These are phyloP conservation scores for Cladophialophora yegresii DNA, from an alignment of 2,329 filamentous ascomycete genomes.

Conservation along the genomic window DNA sequence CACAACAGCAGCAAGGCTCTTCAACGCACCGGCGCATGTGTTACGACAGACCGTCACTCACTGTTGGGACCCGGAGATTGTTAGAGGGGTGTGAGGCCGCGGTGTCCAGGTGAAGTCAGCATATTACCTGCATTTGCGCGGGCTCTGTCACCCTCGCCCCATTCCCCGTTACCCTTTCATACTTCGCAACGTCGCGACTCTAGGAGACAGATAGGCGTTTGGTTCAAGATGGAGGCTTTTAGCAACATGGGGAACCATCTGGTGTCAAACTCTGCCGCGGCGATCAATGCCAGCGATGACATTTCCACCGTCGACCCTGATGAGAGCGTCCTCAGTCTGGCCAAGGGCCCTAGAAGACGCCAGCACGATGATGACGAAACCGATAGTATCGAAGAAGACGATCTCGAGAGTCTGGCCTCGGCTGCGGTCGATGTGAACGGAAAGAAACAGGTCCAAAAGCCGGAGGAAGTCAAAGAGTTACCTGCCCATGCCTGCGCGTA, in stretches of 20 bases:
- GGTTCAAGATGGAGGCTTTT: constrained; percentile 73
- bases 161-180: constrained; percentile 5
- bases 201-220: neutral
- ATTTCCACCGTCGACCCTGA: constrained; percentile 72
- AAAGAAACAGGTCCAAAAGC: constrained; percentile 53
- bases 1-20: constrained; percentile 3
- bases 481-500: constrained; percentile 95
- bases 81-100: constrained; percentile 27
- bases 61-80: constrained; percentile 22
- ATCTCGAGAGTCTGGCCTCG: constrained; percentile 74
- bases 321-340: constrained; percentile 74
- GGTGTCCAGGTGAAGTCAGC: constrained; percentile 20
- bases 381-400: constrained; percentile 80
- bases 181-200: neutral
- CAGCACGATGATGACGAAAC: constrained; percentile 86
- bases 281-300: constrained; percentile 85
- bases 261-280: constrained; percentile 78
- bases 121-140: constrained; percentile 15
- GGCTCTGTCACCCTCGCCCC: constrained; percentile 19
- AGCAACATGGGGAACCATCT: constrained; percentile 85
- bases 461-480: constrained; percentile 74
- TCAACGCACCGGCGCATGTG: constrained; percentile 21
- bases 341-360: constrained; percentile 62
- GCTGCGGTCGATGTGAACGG: constrained; percentile 73
- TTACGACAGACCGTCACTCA: neutral